Percentiles rank a stretch among this genome's conserved stretches.
These are phyloP conservation scores for Periconia sp. DNA, from an alignment of 2,329 filamentous ascomycete species.

Conservation along the genomic window DNA sequence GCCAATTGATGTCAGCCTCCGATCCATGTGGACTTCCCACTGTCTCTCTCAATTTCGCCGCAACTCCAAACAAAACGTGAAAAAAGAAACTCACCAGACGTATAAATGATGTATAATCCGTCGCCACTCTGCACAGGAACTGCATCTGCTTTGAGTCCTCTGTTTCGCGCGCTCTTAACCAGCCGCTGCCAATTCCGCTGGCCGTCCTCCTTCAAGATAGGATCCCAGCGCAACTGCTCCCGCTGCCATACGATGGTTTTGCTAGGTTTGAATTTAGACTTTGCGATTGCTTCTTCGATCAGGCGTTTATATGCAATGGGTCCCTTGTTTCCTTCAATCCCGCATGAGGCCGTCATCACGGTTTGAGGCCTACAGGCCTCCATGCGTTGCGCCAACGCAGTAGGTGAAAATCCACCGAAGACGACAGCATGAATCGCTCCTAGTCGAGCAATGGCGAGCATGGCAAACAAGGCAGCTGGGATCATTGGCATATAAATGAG, in stretches of 20 bases:
- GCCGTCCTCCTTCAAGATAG: conserved; percentile 64
- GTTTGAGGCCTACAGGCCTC: conserved; percentile 73
- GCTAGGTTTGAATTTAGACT: conserved; percentile 70
- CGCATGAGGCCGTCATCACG: conserved; percentile 87
- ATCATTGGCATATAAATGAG: conserved; percentile 98
- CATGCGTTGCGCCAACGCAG: conserved; percentile 83
- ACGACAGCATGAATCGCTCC: conserved; percentile 91
- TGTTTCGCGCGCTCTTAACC: conserved; percentile 67
- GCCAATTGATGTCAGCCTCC: background rate
- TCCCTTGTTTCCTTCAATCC: conserved; percentile 83
- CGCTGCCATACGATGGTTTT: conserved; percentile 84
- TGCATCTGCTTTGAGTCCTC: conserved; percentile 69
- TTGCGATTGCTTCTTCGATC: conserved; percentile 70
- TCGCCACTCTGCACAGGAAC: conserved; percentile 79
- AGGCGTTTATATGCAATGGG: conserved; percentile 70
- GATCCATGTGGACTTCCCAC: too few relatives aligned
- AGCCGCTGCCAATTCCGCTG: conserved; percentile 80
- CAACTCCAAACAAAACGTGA: too few relatives aligned
- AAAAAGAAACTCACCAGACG: conserved; percentile 55
- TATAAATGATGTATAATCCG: conserved; percentile 88
- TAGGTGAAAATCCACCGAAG: conserved; percentile 86
- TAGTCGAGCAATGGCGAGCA: conserved; percentile 77
- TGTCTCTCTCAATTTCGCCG: too few relatives aligned
- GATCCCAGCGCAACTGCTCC: conserved; percentile 73
- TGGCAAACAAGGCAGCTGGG: conserved; percentile 81